phyloP scores from a whole-genome alignment of 257 asterid genomes.

The Lycium ferocissimum region DNA sequence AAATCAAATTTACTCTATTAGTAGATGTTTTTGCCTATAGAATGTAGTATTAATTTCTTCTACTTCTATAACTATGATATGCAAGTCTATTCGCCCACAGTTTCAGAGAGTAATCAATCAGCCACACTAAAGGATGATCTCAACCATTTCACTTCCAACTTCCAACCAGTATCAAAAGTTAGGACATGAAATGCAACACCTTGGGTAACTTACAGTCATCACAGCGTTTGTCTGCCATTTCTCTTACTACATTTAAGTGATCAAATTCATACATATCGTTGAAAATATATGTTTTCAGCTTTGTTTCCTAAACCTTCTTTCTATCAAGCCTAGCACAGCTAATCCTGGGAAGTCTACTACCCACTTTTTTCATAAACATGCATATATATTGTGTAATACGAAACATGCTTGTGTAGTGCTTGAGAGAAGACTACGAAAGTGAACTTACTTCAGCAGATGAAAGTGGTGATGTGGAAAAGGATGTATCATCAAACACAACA shows the following conservation, averaged over 20 bases:
- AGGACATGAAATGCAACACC: not conserved
- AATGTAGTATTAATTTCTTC: no score
- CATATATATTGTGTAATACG: not conserved
- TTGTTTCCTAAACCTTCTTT: no score
- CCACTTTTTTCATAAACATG: no score
- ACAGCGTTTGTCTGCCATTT: not conserved
- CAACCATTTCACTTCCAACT: no score
- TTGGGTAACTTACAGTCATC: not conserved
- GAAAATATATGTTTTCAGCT: no score
- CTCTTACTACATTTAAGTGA: not conserved
- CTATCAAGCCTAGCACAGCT: no score
- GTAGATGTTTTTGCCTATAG: not conserved
- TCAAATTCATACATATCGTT: no score
- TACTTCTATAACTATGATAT: not conserved
- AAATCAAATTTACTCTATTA: not conserved
- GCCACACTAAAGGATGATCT: not conserved
- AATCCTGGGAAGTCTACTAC: no score
- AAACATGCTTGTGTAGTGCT: not conserved
- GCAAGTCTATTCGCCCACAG: not conserved
- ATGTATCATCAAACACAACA: not conserved
- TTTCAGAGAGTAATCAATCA: not conserved
- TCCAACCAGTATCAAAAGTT: no score
- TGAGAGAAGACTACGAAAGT: not conserved
- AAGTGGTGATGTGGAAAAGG: not conserved
- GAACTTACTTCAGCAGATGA: slow-evolving; percentile 7